These are phyloP conservation scores for Lichtheimia ramosa DNA, from an alignment of 371 early-diverging fungal species.

Conservation along the genomic window DNA sequence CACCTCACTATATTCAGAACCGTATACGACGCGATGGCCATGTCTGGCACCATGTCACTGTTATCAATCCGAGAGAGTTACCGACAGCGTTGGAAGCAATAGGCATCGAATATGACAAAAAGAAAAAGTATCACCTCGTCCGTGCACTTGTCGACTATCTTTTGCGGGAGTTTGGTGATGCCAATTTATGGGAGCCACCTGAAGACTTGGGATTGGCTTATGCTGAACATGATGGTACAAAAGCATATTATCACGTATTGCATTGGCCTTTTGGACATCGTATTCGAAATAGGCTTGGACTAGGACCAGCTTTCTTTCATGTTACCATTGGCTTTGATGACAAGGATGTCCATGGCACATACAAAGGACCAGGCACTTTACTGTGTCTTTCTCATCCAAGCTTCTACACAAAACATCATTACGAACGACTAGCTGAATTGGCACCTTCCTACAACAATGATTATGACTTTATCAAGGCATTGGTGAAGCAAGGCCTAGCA, in stretches of 20 bases:
- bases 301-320: slow-evolving; percentile 17
- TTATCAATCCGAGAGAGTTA: slow-evolving; percentile 13
- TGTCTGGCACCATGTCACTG: slow-evolving; percentile 5
- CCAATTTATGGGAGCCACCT: slow-evolving; percentile 5
- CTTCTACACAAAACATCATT: too few relatives aligned
- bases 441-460: too few relatives aligned
- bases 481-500: too few relatives aligned
- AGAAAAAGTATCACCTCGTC: background rate
- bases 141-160: slow-evolving; percentile 7
- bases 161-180: slow-evolving; percentile 4
- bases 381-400: background rate
- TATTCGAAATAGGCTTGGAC: slow-evolving; percentile 10
- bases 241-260: slow-evolving; percentile 17
- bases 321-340: slow-evolving; percentile 21
- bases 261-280: slow-evolving; percentile 24
- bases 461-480: too few relatives aligned
- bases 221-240: slow-evolving; percentile 1
- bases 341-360: slow-evolving; percentile 18
- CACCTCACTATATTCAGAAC: background rate
- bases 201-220: slow-evolving; percentile 18
- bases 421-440: too few relatives aligned
- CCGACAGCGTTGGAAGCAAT: background rate
- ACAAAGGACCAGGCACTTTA: slow-evolving; percentile 21
- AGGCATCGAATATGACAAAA: background rate
- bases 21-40: slow-evolving; percentile 12